Base-by-base conservation (phyloP, 1,284 basidiomycete genomes). In the Mycena citricolor region DNA sequence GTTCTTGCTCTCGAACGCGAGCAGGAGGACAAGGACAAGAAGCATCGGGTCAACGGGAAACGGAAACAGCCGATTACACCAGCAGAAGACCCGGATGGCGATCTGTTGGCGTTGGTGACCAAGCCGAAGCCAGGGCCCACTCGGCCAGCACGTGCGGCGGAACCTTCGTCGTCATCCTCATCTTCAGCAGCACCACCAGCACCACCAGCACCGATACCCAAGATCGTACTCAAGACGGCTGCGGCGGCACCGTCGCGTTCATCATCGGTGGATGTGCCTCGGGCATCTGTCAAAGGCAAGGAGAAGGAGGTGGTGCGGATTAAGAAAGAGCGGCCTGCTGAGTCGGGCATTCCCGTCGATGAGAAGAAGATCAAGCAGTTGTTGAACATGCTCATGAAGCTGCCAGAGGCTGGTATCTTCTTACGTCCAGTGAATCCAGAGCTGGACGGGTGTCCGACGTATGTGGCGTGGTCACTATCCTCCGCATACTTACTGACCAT, bases 391-490 rank as follows among this genome's bases (percentile, higher is more conserved):
- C 59, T 97, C 21, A 64, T 71, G 47, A 89, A 82, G 61, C 64
- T 86, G 23, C 77, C 83, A 1, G 85, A 90, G 57, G 80, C 85
- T 11, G 63, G 68, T 22, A 87, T 95, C 49, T 99, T 99, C 69
- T 61, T 78, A 30, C 73, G 76, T 14, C 93, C 95, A 2, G 95
- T 99, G 12, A 89, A 99, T 64, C 88, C 94, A 0, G 65, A 86
- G 5, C 62, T 68, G 38, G 89, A 88, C 66, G 91, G 85, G 21
- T 94, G 86, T 64, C 93, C 90, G 30, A 92, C 90, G 86, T 93
- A 61, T 64, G 86, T 76, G 40, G 40, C n/a, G n/a, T n/a, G n/a
- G n/a, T n/a, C n/a, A n/a, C n/a, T n/a, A n/a, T n/a, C n/a, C n/a
- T n/a, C n/a, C n/a, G n/a, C n/a, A n/a, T n/a, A n/a, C n/a, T n/a